These are phyloP conservation scores for Stipa capillata DNA, from an alignment of 176 grass and related monocot species.

Conservation along the genomic window DNA sequence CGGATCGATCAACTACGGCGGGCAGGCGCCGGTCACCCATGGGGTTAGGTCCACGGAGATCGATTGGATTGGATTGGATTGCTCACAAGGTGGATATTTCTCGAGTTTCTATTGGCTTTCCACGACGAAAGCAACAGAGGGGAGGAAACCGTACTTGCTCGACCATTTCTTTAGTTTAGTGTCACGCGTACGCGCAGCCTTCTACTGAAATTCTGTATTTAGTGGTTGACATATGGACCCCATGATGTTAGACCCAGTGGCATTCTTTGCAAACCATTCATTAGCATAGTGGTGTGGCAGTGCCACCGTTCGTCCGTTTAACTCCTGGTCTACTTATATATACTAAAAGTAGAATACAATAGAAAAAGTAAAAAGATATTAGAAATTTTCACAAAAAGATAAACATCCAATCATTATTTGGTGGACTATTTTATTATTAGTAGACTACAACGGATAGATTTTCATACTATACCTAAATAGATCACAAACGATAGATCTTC, in stretches of 20 bases:
- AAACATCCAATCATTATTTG: too few species aligned
- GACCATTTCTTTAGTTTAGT: not conserved
- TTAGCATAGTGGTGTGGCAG: not conserved
- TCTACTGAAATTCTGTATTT: not conserved
- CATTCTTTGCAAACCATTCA: not conserved
- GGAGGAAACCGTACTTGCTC: not conserved
- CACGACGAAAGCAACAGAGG: constrained; percentile 20
- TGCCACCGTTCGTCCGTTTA: not conserved
- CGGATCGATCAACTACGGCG: not conserved
- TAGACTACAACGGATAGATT: too few species aligned
- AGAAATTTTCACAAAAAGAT: too few species aligned
- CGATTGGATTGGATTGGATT: not conserved
- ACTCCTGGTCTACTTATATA: too few species aligned
- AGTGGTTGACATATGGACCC: not conserved
- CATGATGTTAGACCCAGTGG: not conserved
- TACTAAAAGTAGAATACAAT: too few species aligned
- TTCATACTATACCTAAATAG: too few species aligned
- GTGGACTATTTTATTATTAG: too few species aligned
- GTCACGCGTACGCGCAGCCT: not conserved
- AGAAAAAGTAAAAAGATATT: too few species aligned
- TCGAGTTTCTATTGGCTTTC: not conserved
- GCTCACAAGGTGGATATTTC: constrained; percentile 19
- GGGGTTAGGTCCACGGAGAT: not conserved
- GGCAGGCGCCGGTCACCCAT: not conserved
- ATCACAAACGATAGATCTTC: too few species aligned